Percentiles rank a stretch among this genome's conserved stretches.
Evolutionary conservation across 495 filamentous ascomycete species (phyloP).

Genomic region (Talaromyces thailandensis): DNA sequence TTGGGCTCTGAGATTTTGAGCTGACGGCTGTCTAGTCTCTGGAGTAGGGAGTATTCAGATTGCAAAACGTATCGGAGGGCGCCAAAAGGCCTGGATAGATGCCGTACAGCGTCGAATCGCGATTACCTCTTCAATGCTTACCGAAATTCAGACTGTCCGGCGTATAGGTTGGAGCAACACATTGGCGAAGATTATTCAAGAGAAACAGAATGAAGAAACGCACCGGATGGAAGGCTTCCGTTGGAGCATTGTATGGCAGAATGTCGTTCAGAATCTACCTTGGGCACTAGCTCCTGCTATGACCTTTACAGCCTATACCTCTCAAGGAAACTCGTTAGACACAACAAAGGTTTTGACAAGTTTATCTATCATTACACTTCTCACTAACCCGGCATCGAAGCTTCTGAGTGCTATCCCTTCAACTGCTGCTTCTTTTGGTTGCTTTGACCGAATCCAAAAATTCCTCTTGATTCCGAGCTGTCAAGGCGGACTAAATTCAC

Average conservation of each 20-base stretch:
- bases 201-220: slow-evolving; percentile 46
- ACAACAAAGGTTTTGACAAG: slow-evolving; percentile 48
- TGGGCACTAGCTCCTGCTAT: slow-evolving; percentile 42
- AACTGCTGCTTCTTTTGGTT: slow-evolving; percentile 44
- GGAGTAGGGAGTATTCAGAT: slow-evolving; percentile 19
- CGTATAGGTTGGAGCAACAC: slow-evolving; percentile 35
- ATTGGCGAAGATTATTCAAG: slow-evolving; percentile 31
- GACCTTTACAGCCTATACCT: slow-evolving; percentile 40
- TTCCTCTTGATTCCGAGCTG: slow-evolving; percentile 37
- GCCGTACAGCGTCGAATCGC: slow-evolving; percentile 45
- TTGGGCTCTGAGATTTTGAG: neutral
- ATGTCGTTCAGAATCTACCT: slow-evolving; percentile 7
- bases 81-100: slow-evolving; percentile 42
- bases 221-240: slow-evolving; percentile 45
- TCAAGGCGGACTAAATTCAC: neutral
- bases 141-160: slow-evolving; percentile 49
- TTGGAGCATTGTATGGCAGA: slow-evolving; percentile 42
- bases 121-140: slow-evolving; percentile 43
- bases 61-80: slow-evolving; percentile 32
- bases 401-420: slow-evolving; percentile 46
- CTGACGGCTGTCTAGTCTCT: neutral
- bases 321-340: slow-evolving; percentile 30
- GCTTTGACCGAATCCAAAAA: slow-evolving; percentile 50
- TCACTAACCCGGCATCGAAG: slow-evolving; percentile 42
- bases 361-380: slow-evolving; percentile 49